Percentiles rank a stretch among this genome's conserved stretches.
Conservation (phyloP, 192 early-diverging fungal species). For the Allomyces macrogynus region DNA sequence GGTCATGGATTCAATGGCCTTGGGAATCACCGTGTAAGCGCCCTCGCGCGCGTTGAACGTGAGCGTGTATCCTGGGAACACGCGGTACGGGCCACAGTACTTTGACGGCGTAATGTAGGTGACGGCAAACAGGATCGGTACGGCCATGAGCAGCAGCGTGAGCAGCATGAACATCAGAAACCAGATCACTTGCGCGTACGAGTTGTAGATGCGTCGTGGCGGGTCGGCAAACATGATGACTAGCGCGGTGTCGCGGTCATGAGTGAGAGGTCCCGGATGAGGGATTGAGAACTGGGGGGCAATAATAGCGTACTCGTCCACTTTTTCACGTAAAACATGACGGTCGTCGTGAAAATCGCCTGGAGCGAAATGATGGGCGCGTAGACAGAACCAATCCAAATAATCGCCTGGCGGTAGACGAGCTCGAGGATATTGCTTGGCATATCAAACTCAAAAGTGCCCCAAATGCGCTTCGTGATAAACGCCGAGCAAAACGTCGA, state of each 20-base stretch:
- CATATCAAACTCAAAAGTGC: neutral
- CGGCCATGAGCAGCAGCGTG: neutral
- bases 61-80: neutral
- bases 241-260: neutral
- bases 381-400: neutral
- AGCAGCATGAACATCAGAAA: neutral
- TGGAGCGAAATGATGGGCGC: neutral
- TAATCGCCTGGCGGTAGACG: neutral
- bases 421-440: neutral
- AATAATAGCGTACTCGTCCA: neutral
- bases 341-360: neutral
- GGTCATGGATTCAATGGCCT: neutral
- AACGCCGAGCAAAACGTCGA: neutral
- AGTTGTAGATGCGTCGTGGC: neutral
- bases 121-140: neutral
- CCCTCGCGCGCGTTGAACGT: neutral
- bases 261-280: too few relatives aligned
- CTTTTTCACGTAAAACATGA: neutral
- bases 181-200: neutral
- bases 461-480: neutral
- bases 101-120: neutral
- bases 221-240: neutral
- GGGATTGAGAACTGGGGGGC: too few relatives aligned
- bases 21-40: neutral
- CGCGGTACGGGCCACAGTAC: neutral